These are phyloP conservation scores for Suillus alpinus DNA, from an alignment of 768 basidiomycete species.

Conservation along the genomic window DNA sequence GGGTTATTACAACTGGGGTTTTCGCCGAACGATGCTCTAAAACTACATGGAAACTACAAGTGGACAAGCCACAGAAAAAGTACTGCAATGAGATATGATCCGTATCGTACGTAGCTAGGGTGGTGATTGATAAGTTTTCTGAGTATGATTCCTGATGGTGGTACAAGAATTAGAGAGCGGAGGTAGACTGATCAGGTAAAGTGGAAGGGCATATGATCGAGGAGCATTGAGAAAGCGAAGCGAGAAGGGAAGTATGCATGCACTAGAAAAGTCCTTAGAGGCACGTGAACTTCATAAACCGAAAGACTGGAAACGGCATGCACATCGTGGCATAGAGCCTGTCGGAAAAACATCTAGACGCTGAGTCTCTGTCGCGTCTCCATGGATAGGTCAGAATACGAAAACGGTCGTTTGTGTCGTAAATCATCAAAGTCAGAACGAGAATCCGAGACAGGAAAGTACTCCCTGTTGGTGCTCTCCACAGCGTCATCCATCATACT, in stretches of 20 bases:
- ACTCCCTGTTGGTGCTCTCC: slow-evolving; percentile 16
- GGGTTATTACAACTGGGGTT: slow-evolving; percentile 5
- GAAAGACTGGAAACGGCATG: neutral
- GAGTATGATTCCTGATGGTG: slow-evolving; percentile 8
- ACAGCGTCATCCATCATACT: neutral
- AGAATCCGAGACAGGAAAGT: slow-evolving; percentile 35
- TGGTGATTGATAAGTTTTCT: slow-evolving; percentile 15
- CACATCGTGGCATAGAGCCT: neutral
- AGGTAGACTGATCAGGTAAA: slow-evolving; percentile 32
- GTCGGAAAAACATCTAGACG: neutral
- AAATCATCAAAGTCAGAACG: slow-evolving; percentile 31
- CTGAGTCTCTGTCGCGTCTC: neutral
- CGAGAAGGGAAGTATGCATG: slow-evolving; percentile 9
- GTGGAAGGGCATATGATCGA: slow-evolving; percentile 20
- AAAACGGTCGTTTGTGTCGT: slow-evolving; percentile 22
- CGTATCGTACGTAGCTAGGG: slow-evolving; percentile 13
- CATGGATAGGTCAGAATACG: slow-evolving; percentile 11
- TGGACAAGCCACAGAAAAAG: slow-evolving; percentile 10
- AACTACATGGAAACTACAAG: slow-evolving; percentile 26
- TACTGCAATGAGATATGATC: slow-evolving; percentile 10
- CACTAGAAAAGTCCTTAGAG: slow-evolving; percentile 19
- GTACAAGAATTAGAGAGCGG: slow-evolving; percentile 14
- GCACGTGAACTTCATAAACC: neutral
- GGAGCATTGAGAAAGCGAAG: slow-evolving; percentile 8
- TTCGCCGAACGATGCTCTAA: slow-evolving; percentile 19